Percentiles rank a stretch among this genome's conserved stretches.
These are phyloP conservation scores for Phyllachora maydis DNA, from an alignment of 2,329 filamentous ascomycete species.

Conservation along the genomic window DNA sequence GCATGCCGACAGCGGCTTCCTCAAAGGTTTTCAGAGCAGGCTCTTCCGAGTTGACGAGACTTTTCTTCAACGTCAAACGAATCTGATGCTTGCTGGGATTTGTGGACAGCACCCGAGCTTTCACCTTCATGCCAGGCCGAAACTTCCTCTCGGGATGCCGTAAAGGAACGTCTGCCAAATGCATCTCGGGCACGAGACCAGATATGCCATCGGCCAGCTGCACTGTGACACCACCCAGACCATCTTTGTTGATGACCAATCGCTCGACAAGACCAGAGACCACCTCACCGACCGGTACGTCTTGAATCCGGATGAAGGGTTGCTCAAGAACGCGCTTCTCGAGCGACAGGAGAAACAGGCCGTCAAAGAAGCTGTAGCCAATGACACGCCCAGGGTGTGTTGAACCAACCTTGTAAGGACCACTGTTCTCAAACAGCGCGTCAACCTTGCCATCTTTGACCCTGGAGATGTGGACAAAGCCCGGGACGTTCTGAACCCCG, in stretches of 20 bases:
- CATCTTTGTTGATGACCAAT: constrained; percentile 57
- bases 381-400: constrained; percentile 66
- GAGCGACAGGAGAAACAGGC: constrained; percentile 67
- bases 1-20: constrained; percentile 52
- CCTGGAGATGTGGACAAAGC: constrained; percentile 87
- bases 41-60: constrained; percentile 72
- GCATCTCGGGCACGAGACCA: constrained; percentile 73
- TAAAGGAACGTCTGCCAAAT: constrained; percentile 71
- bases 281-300: constrained; percentile 62
- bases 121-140: constrained; percentile 66
- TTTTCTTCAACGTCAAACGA: constrained; percentile 84
- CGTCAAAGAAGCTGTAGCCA: constrained; percentile 74
- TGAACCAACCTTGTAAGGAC: constrained; percentile 59
- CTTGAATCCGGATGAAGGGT: constrained; percentile 76
- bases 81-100: constrained; percentile 59
- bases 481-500: constrained; percentile 44
- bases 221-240: constrained; percentile 63
- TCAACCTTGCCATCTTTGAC: constrained; percentile 84
- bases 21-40: constrained; percentile 60
- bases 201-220: constrained; percentile 71
- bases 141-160: constrained; percentile 96
- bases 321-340: constrained; percentile 70
- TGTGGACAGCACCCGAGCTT: constrained; percentile 65
- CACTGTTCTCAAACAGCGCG: constrained; percentile 52
- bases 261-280: constrained; percentile 74